These are phyloP conservation scores for Leishmania tropica DNA, from an alignment of 208 protist genomes.

Conservation along the genomic window DNA sequence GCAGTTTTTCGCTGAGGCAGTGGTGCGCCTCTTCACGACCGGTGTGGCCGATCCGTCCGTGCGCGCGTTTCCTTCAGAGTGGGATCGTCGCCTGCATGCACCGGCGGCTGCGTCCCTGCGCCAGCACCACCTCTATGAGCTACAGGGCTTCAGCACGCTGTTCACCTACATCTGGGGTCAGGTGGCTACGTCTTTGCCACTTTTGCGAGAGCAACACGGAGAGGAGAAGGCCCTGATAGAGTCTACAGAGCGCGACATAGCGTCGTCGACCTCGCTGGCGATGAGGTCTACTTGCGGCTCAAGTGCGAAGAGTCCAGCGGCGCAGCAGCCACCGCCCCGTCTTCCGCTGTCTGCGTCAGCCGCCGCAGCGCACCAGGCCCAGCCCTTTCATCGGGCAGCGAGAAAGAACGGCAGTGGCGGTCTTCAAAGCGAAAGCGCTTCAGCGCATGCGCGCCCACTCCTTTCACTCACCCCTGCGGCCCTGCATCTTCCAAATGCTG, in stretches of 20 bases:
- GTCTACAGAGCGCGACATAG: background rate
- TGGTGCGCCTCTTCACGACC: slow-evolving; percentile 56
- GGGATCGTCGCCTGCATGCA: slow-evolving; percentile 40
- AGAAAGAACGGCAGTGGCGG: background rate
- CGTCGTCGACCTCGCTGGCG: background rate
- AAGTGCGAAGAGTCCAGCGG: background rate
- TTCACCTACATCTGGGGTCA: slow-evolving; percentile 61
- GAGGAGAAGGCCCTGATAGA: background rate
- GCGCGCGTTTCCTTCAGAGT: slow-evolving; percentile 51
- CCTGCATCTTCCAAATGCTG: background rate
- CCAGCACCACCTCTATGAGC: slow-evolving; percentile 55
- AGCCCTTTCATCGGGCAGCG: no score
- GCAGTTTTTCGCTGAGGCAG: slow-evolving; percentile 50
- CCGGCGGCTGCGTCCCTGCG: slow-evolving; percentile 24
- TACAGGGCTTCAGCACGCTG: slow-evolving; percentile 75
- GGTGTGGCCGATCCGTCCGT: slow-evolving; percentile 47
- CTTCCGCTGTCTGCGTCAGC: background rate
- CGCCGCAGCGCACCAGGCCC: background rate
- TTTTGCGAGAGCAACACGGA: background rate
- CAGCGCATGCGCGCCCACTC: background rate
- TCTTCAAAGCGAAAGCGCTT: no score
- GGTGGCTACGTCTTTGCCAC: slow-evolving; percentile 41
- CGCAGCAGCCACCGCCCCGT: background rate
- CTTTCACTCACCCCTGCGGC: background rate
- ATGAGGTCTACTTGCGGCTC: background rate